Conservation (phyloP, 306 rosid genomes). For the Psophocarpus tetragonolobus region DNA sequence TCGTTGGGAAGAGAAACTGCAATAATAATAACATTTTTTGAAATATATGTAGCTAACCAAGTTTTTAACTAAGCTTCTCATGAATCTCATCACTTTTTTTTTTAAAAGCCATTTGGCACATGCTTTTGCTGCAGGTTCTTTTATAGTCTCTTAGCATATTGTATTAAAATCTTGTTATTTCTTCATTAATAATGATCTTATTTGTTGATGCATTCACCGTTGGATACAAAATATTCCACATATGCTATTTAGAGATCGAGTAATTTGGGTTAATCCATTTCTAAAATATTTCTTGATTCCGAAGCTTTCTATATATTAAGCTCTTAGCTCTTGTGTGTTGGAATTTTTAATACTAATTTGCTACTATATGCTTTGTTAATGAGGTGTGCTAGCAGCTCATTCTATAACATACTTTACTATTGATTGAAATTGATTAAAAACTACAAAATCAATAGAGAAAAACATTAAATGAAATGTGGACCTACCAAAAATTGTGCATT, state of each 20-base stretch:
- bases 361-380: background rate
- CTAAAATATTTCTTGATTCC: background rate
- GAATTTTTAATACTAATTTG: background rate
- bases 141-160: background rate
- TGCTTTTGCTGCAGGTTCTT: background rate
- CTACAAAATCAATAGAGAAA: too few species aligned
- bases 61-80: background rate
- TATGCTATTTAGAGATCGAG: background rate
- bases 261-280: background rate
- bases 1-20: background rate
- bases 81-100: background rate
- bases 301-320: background rate
- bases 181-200: background rate
- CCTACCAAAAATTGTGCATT: too few species aligned
- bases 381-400: too few species aligned
- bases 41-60: background rate
- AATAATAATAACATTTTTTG: background rate
- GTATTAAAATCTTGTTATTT: background rate
- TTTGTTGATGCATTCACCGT: slow-evolving; percentile 9
- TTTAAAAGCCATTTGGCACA: background rate
- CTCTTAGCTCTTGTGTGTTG: background rate
- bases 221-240: background rate
- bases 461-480: too few species aligned
- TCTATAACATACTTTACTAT: too few species aligned
- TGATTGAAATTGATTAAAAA: too few species aligned